Base-by-base conservation (phyloP, 345 rosid genomes). In the Crucihimalaya himalaica region DNA sequence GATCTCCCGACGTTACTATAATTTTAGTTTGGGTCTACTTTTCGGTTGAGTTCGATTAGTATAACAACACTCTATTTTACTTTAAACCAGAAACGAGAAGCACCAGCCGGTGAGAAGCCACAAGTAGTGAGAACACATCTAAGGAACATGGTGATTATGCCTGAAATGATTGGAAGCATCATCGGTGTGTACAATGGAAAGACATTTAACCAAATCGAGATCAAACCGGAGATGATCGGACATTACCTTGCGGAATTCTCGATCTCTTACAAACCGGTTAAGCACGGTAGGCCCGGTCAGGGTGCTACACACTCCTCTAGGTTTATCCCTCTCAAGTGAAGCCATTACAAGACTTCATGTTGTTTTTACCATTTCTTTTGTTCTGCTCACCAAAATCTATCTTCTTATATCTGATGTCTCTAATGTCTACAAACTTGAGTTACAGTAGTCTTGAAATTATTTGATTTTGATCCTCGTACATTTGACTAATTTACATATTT, bases 231-330 rank as follows among this genome's bases (percentile, higher is more conserved):
- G 63, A 68, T 68, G 72, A 68, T 68, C 5, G 72, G 72, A n/a
- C 72, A 68, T 55, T 54, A 68, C 42, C 35, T 68, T 34, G 88
- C 86, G 2, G 89, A 85, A 25, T 85, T 83, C 63, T 83, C 87
- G 3, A 85, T 85, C 79, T 55, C 81, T 0, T 85, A 85, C 78
- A 83, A 85, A 81, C 89, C 89, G 28, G 87, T 89, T 19, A 86
- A 83, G 86, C 94, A 89, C 32, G 88, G 91, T 27, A 85, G 83
- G 64, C 94, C 89, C 8, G 91, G 94, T 75, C 74, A 81, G 34
- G 91, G 94, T 80, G 94, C 91, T 39, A 89, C 94, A 67, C 84
- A 87, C 60, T 89, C 91, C 12, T 89, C 94, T 31, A 85, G 94
- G 87, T 89, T 89, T 80, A 89, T 89, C 72, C 91, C 91, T 57